These are phyloP conservation scores for Erodium moschatum DNA, from an alignment of 441 rosid genomes.

Conservation along the genomic window DNA sequence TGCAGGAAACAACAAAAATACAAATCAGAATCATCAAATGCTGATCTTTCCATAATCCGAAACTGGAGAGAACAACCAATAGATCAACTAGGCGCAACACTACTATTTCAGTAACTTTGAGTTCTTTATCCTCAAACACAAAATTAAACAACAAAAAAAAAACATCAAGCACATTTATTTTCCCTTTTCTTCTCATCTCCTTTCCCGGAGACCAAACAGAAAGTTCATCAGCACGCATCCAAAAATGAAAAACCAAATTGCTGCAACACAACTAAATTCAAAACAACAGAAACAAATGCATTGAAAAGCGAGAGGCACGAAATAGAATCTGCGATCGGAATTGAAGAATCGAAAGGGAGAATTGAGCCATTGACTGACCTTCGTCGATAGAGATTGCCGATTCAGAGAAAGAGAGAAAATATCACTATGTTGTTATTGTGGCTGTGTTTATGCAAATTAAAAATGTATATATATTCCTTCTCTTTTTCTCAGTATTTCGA, in stretches of 20 bases:
- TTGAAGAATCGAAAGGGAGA: slow-evolving; percentile 18
- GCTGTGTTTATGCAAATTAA: slow-evolving; percentile 1
- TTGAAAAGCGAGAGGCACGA: slow-evolving; percentile 1
- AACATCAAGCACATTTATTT: slow-evolving; percentile 9
- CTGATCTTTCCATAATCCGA: background rate
- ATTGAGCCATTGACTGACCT: slow-evolving; percentile 26
- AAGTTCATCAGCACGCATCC: slow-evolving; percentile 5
- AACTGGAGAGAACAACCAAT: background rate
- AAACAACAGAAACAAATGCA: slow-evolving; percentile 10
- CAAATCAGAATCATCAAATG: slow-evolving; percentile 15
- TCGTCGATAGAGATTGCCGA: slow-evolving; percentile 20
- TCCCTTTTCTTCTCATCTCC: slow-evolving; percentile 21
- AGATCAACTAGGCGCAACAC: slow-evolving; percentile 2
- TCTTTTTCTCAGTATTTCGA: background rate
- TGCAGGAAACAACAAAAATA: slow-evolving; percentile 16
- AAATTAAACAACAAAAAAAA: background rate
- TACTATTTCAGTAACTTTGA: slow-evolving; percentile 28
- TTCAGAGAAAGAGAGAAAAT: slow-evolving; percentile 8
- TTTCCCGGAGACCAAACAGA: slow-evolving; percentile 63
- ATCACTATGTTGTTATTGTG: slow-evolving; percentile 15
- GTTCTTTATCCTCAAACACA: slow-evolving; percentile 18
- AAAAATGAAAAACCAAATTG: slow-evolving; percentile 11
- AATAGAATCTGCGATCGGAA: slow-evolving; percentile 9
- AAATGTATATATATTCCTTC: slow-evolving; percentile 4
- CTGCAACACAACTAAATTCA: slow-evolving; percentile 17